These are phyloP conservation scores for Pseudocercospora cruenta DNA, from an alignment of 2,329 filamentous ascomycete genomes.

Conservation along the genomic window DNA sequence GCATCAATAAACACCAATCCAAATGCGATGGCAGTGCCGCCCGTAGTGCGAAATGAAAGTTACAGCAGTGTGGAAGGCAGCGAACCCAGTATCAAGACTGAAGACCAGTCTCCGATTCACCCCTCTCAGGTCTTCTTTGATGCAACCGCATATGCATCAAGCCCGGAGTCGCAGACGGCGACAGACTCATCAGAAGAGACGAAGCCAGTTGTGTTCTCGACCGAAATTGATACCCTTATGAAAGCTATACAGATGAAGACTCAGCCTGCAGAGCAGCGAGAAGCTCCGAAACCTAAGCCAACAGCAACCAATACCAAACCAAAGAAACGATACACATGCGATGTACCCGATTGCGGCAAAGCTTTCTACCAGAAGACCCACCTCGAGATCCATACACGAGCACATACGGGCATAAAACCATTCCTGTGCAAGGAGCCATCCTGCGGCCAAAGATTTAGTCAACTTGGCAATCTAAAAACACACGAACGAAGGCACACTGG, in stretches of 20 bases:
- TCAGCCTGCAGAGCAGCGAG: slow-evolving; percentile 36
- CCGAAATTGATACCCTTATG: slow-evolving; percentile 85
- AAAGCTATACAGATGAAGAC: slow-evolving; percentile 77
- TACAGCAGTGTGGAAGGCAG: slow-evolving; percentile 31
- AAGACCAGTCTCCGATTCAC: slow-evolving; percentile 47
- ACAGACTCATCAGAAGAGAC: slow-evolving; percentile 45
- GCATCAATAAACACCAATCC: slow-evolving; percentile 18
- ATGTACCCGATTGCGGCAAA: slow-evolving; percentile 74
- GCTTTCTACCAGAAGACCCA: slow-evolving; percentile 91
- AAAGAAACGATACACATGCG: slow-evolving; percentile 74
- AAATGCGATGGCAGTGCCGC: slow-evolving; percentile 18
- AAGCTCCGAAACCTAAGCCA: slow-evolving; percentile 10
- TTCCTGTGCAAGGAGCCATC: slow-evolving; percentile 78
- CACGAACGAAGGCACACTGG: slow-evolving; percentile 87
- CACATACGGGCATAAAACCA: slow-evolving; percentile 87
- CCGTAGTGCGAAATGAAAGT: slow-evolving; percentile 33
- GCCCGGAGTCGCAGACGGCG: slow-evolving; percentile 48
- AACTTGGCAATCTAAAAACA: slow-evolving; percentile 89
- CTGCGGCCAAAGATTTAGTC: slow-evolving; percentile 82
- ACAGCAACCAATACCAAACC: slow-evolving; percentile 31
- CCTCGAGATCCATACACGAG: slow-evolving; percentile 82
- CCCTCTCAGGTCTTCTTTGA: slow-evolving; percentile 46
- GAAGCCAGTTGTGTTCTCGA: slow-evolving; percentile 66
- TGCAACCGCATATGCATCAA: slow-evolving; percentile 34
- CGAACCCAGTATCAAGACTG: slow-evolving; percentile 49